A percentile compares a stretch with the other conserved stretches of the same genome.
These are phyloP conservation scores for Pseudopediastrum boryanum DNA, from an alignment of 139 green algal species.

Conservation along the genomic window DNA sequence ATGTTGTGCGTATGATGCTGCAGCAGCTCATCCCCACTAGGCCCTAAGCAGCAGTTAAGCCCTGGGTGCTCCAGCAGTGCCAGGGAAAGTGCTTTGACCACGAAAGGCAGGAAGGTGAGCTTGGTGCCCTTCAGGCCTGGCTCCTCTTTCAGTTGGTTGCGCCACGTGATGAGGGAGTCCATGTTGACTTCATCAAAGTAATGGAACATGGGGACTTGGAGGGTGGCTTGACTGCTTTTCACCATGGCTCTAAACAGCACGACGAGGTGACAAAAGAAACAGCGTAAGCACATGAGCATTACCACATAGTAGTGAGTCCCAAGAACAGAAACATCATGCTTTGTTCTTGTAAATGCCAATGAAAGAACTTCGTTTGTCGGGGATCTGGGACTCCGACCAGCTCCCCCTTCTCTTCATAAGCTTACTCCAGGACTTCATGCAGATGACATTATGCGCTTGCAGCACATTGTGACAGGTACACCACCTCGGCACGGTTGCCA, in stretches of 20 bases:
- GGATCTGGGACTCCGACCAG: neutral
- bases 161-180: slow-evolving; percentile 62
- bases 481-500: too few relatives aligned
- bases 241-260: slow-evolving; percentile 38
- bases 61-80: slow-evolving; percentile 69
- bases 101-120: slow-evolving; percentile 85
- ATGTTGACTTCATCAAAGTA: slow-evolving; percentile 82
- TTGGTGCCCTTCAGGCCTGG: slow-evolving; percentile 41
- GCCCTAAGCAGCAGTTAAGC: slow-evolving; percentile 73
- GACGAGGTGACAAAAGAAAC: too few relatives aligned
- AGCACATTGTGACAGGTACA: too few relatives aligned
- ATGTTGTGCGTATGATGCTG: slow-evolving; percentile 78
- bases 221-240: slow-evolving; percentile 2
- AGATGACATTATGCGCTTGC: too few relatives aligned
- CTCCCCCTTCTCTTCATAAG: too few relatives aligned
- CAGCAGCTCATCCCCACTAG: slow-evolving; percentile 37
- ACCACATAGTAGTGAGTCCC: too few relatives aligned
- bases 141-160: slow-evolving; percentile 47
- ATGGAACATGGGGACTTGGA: slow-evolving; percentile 66
- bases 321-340: neutral
- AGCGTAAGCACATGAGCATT: too few relatives aligned
- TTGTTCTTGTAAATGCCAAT: neutral
- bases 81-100: slow-evolving; percentile 87
- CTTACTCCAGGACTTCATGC: too few relatives aligned
- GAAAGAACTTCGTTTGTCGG: neutral